phyloP scores from a whole-genome alignment of 345 rosid species.

The Eucalyptus erythrocorys region DNA sequence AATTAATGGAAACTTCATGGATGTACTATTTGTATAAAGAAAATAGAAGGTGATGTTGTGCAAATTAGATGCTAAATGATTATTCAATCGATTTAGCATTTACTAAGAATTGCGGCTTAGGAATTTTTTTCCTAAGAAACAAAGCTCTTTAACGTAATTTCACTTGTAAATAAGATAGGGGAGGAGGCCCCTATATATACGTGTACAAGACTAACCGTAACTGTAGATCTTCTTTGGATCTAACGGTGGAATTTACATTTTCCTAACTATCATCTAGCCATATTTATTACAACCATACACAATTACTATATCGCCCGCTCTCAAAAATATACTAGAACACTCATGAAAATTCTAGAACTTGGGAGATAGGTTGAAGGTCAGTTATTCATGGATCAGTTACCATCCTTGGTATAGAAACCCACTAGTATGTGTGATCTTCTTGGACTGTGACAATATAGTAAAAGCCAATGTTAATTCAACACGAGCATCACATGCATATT shows the following conservation, averaged over 20 bases:
- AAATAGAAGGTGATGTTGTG: not conserved
- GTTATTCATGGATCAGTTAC: not conserved
- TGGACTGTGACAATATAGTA: not conserved
- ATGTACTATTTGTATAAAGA: not conserved
- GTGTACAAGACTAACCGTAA: too few relatives aligned
- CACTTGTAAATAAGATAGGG: not conserved
- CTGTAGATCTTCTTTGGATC: too few relatives aligned
- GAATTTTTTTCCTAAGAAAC: too few relatives aligned
- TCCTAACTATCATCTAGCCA: not conserved
- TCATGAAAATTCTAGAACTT: not conserved
- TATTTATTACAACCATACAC: too few relatives aligned
- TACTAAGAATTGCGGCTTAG: fast-evolving
- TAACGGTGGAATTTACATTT: not conserved
- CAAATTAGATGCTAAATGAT: not conserved
- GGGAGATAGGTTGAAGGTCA: not conserved
- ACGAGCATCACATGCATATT: not conserved
- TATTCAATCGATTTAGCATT: not conserved
- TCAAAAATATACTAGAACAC: not conserved
- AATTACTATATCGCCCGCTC: not conserved
- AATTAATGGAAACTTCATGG: not conserved
- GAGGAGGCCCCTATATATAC: not conserved
- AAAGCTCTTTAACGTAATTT: not conserved
- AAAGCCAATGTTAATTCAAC: not conserved
- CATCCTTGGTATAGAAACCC: not conserved
- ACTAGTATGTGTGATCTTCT: not conserved